Conservation (phyloP, 2,329 filamentous ascomycete genomes). For the Paraconiothyrium sp. region DNA sequence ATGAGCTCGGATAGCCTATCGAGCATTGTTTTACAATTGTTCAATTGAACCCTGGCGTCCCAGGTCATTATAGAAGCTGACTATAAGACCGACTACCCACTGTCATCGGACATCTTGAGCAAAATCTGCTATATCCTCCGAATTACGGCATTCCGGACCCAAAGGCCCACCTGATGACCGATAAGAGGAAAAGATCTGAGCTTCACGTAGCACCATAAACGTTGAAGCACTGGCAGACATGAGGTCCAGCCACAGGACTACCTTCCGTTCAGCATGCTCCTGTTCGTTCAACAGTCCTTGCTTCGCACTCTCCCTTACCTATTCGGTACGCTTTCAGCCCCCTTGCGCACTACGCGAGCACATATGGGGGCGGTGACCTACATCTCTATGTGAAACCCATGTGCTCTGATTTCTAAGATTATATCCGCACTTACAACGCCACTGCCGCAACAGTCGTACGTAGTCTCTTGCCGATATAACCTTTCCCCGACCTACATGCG, state of each 20-base stretch:
- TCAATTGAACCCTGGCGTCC: neutral
- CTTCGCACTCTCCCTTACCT: neutral
- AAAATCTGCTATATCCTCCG: neutral
- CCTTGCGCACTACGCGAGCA: neutral
- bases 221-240: slow-evolving; percentile 4
- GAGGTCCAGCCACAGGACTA: neutral
- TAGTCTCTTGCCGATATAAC: neutral
- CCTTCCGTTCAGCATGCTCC: neutral
- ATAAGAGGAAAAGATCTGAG: neutral
- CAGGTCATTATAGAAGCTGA: neutral
- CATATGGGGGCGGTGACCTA: neutral
- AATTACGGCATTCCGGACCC: neutral
- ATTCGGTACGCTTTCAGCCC: slow-evolving; percentile 1
- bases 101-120: neutral
- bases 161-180: neutral
- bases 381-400: slow-evolving; percentile 3
- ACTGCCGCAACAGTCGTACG: neutral
- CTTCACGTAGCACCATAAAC: neutral
- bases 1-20: neutral
- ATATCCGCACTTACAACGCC: neutral
- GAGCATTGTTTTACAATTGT: neutral
- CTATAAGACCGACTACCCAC: neutral
- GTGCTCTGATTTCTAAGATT: slow-evolving; percentile 4
- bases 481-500: neutral
- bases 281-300: neutral